phyloP scores from a whole-genome alignment of 2,329 filamentous ascomycete genomes.

The Alternaria alternata region DNA sequence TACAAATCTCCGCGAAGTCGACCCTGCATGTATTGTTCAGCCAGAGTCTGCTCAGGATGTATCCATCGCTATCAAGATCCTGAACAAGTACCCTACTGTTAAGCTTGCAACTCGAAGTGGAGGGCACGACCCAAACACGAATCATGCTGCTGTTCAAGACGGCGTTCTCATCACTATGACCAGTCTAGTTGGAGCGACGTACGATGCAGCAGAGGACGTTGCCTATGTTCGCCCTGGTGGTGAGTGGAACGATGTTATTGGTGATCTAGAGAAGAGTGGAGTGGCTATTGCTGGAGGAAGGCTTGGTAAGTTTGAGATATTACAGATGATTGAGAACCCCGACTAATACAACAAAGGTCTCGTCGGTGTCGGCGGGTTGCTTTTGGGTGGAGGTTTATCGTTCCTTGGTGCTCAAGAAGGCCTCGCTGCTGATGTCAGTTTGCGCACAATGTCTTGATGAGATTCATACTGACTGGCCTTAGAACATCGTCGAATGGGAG shows the following conservation, averaged over 20 bases:
- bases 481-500: conserved; percentile 46
- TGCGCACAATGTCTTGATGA: background rate
- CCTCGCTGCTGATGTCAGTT: conserved; percentile 36
- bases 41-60: conserved; percentile 36
- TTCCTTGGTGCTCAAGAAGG: conserved; percentile 37
- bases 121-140: conserved; percentile 51
- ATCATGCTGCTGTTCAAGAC: conserved; percentile 46
- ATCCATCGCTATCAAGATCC: conserved; percentile 31
- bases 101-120: conserved; percentile 39
- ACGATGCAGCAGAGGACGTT: conserved; percentile 43
- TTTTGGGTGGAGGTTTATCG: conserved; percentile 32
- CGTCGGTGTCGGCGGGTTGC: conserved; percentile 33
- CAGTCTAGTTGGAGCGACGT: conserved; percentile 47
- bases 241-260: conserved; percentile 53
- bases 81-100: conserved; percentile 31
- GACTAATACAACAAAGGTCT: conserved; percentile 19
- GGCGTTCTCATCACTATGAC: conserved; percentile 51
- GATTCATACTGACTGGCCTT: background rate
- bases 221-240: conserved; percentile 53
- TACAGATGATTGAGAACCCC: background rate
- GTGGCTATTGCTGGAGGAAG: conserved; percentile 46
- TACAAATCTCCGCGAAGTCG: conserved; percentile 24
- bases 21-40: conserved; percentile 38
- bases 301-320: conserved; percentile 19
- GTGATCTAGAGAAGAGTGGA: conserved; percentile 43